Evolutionary conservation across 177 flowering plant genomes (phyloP), one percentile per base, ranked within the genome.

Genomic region (Vitis hybrid): DNA sequence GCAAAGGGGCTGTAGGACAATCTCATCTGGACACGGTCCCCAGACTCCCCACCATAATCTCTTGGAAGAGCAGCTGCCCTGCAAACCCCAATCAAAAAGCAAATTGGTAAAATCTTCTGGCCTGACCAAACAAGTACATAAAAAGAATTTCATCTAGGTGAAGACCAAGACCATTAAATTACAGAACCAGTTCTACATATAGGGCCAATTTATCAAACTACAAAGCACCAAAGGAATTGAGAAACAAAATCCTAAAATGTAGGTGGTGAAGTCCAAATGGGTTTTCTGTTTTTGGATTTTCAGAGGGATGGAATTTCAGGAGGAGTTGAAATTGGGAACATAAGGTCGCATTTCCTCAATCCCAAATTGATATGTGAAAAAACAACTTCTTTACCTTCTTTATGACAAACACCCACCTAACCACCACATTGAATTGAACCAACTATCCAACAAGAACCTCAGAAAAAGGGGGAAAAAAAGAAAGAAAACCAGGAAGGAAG

Each of bases 1-100:
- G 92, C 88, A 67, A 84, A 80, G 11, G 84, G 86, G 74, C 89
- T 84, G 72, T 78, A 86, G 65, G 81, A 78, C 69, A 86, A 69
- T 67, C 78, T 84, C 86, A 90, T 84, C 65, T 85, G 84, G 26
- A 85, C 65, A 68, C 67, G 72, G 63, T 77, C 79, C 54, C 82
- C 88, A 68, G 65, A 74, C 61, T 77, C 79, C 54, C 81, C 88
- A 68, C 75, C 70, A 66, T 68, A 75, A 22, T 80, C 81, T 73
- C 74, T 74, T 13, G 86, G 88, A 12, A 86, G 78, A 72, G 82
- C 57, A 60, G 86, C 83, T 19, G 88, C 89, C 82, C 89, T 88
- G 87, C 76, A 68, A 75, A 75, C 26, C 54, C 59, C 58, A 50
- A 51, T 48, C 29, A 66, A 29, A 66, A 14, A 15, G 5, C 39